Evolutionary conservation across 2,329 filamentous ascomycete species (phyloP).

Genomic region (Aspergillus carbonarius): DNA sequence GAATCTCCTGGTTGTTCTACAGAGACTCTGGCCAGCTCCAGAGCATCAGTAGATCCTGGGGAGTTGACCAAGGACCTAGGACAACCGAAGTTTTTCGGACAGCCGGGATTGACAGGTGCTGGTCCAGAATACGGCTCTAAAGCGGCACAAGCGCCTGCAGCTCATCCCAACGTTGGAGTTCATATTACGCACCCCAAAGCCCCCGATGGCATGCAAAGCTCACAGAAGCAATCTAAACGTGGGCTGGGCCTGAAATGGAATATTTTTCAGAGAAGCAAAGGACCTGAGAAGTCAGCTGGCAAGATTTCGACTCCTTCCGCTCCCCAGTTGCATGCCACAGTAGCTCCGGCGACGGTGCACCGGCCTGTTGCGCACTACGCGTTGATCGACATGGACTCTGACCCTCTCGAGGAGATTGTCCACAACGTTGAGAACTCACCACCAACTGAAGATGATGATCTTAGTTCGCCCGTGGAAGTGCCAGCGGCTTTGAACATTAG

Average conservation of each 20-base stretch:
- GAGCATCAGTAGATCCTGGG: conserved; percentile 20
- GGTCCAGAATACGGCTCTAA: neutral
- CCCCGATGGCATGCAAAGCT: neutral
- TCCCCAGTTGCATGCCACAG: conserved; percentile 41
- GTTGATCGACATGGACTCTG: conserved; percentile 50
- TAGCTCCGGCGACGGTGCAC: conserved; percentile 37
- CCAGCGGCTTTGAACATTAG: conserved; percentile 32
- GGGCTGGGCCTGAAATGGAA: conserved; percentile 52
- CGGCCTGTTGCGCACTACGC: conserved; percentile 59
- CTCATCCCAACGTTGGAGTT: neutral
- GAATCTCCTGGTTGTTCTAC: conserved; percentile 33
- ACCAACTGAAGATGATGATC: conserved; percentile 36
- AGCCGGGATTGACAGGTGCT: neutral
- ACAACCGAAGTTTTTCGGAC: neutral
- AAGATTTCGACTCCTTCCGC: conserved; percentile 20
- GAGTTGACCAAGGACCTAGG: neutral
- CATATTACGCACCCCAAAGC: neutral
- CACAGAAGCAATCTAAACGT: conserved; percentile 25
- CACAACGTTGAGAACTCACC: conserved; percentile 40
- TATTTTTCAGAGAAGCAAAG: conserved; percentile 54
- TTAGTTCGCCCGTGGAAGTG: conserved; percentile 22
- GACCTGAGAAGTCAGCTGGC: conserved; percentile 24
- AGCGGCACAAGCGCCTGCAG: neutral
- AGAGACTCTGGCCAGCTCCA: conserved; percentile 33
- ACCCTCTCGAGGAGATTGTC: conserved; percentile 42